Base-by-base conservation (phyloP, 148 eudicot species). In the Tetragonia tetragonoides region DNA sequence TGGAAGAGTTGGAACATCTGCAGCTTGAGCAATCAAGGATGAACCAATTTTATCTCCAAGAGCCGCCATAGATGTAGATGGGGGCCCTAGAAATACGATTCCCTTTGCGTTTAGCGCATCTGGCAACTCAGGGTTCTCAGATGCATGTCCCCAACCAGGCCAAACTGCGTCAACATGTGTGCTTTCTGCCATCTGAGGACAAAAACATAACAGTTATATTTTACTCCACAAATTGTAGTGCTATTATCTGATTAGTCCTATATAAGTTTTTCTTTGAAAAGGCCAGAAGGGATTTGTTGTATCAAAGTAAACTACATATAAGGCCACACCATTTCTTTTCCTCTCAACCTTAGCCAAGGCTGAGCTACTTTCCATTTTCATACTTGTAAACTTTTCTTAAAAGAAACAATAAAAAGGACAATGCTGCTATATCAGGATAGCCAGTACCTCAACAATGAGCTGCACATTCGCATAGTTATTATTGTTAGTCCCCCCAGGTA, bases 131-230 rank as follows among this genome's bases (percentile, higher is more conserved):
- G 99, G 99, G 72, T 87, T 96, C 89, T 96, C 99, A 62, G 99
- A 96, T 75, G 99, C 99, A 87, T 96, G 99, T 70, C 99, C 99
- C 99, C 99, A 96, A 72, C 99, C 99, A 79, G 99, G 99, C 99
- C 99, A 96, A 81, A 96, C 99, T 66, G 99, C 99, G 80, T 96
- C 99, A 41, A 96, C 99, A 77, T 66, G 99, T 23, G 99, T 96
- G 73, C 86, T 84, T 86, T 96, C 99, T 42, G 99, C 99, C 87
- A 90, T 86, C 99, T 96, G 75, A 34, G n/a, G 66, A 66, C 66
- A 53, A 81, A 51, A 64, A 74, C 69, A 46, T 72, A 77, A 57
- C 59, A 72, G 64, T 51, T 46, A 62, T 75, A 56, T 53, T 42
- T 23, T 23, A 62, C 37, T 21, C 61, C 57, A 54, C 15, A 60